A percentile compares a stretch with the other conserved stretches of the same genome.
Conservation (phyloP, 2,329 filamentous ascomycete species). For the Stagonosporopsis chrysanthemi region DNA sequence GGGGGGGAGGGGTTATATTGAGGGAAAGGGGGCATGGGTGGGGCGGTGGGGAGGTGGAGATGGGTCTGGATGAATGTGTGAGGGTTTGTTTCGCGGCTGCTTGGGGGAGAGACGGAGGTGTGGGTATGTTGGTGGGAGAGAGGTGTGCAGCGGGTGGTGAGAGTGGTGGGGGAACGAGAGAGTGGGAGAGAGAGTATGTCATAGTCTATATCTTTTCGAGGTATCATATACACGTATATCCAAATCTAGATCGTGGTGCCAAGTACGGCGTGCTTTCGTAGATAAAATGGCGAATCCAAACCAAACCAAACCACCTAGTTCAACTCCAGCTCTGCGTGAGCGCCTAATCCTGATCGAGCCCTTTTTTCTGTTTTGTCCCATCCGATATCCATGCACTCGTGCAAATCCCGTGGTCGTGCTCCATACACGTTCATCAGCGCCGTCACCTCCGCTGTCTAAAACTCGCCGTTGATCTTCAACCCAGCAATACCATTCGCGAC, state of each 20-base stretch:
- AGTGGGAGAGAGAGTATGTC: not conserved
- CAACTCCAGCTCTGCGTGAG: not conserved
- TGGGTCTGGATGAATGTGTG: no score
- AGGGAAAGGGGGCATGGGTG: no score
- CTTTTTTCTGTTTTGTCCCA: not conserved
- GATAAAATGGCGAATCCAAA: not conserved
- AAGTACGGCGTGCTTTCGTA: not conserved
- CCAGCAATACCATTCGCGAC: slow-evolving; percentile 37
- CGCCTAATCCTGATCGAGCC: no score
- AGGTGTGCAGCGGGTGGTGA: no score
- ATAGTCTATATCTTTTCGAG: not conserved
- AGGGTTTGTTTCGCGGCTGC: no score
- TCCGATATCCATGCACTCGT: not conserved
- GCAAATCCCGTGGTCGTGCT: not conserved
- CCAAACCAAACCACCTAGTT: not conserved
- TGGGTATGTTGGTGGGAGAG: no score
- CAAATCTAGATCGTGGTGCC: not conserved
- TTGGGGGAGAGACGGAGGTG: no score
- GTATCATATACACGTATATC: slow-evolving; percentile 18
- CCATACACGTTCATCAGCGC: no score
- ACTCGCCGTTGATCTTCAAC: slow-evolving; percentile 31
- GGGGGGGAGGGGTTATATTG: no score
- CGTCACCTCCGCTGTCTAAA: slow-evolving; percentile 7
- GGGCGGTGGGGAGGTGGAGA: no score
- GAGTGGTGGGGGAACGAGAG: not conserved